Evolutionary conservation across 495 filamentous ascomycete species (phyloP).

Genomic region (Copromyces sp.): DNA sequence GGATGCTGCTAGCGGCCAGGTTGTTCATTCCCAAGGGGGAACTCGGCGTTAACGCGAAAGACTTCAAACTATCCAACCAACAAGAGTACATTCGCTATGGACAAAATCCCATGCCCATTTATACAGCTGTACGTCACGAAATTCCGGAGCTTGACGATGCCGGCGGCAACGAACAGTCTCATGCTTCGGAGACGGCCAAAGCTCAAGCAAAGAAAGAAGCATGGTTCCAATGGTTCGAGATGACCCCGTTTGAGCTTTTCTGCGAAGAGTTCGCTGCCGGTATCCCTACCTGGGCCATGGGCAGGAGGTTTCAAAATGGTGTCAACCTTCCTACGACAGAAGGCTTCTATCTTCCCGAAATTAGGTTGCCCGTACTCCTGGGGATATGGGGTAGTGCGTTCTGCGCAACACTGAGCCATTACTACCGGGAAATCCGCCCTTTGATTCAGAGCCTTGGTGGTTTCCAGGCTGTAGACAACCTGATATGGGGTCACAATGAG

Average conservation of each 20-base stretch:
- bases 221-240: constrained; percentile 99
- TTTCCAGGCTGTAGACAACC: constrained; percentile 67
- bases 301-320: constrained; percentile 69
- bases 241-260: constrained; percentile 92
- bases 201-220: constrained; percentile 59
- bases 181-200: constrained; percentile 39
- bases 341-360: constrained; percentile 62
- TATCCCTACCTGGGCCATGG: constrained; percentile 90
- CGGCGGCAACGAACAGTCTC: constrained; percentile 34
- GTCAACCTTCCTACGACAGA: constrained; percentile 43
- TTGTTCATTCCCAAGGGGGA: constrained; percentile 80
- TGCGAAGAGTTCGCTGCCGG: constrained; percentile 83
- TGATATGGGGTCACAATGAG: constrained; percentile 72
- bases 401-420: constrained; percentile 88
- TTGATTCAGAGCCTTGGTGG: constrained; percentile 62
- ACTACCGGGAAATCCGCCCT: constrained; percentile 86
- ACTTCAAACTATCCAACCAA: constrained; percentile 87
- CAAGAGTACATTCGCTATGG: constrained; percentile 60
- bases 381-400: constrained; percentile 94
- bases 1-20: constrained; percentile 70
- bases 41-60: constrained; percentile 57
- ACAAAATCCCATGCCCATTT: constrained; percentile 80
- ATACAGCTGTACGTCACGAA: constrained; percentile 89
- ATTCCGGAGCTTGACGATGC: constrained; percentile 56
- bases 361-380: constrained; percentile 69